Evolutionary conservation across 1,284 basidiomycete species (phyloP).

Genomic region (Peniophora sp.): DNA sequence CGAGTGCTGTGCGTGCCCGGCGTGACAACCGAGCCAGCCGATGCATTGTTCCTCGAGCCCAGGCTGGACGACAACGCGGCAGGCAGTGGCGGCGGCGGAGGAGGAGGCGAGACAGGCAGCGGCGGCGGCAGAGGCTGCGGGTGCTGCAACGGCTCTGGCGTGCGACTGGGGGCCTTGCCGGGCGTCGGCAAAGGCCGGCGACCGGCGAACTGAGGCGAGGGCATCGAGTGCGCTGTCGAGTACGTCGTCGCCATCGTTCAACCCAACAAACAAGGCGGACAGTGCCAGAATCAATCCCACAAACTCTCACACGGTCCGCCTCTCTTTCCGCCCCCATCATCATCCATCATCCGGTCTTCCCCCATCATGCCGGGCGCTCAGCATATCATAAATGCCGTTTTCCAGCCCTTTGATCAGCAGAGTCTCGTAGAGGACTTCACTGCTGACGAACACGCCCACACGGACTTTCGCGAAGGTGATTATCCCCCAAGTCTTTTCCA

Average conservation of each 20-base stretch:
- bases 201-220: not conserved
- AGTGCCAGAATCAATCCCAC: too few species aligned
- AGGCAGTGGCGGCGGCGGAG: constrained; percentile 4
- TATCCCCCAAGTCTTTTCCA: not conserved
- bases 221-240: constrained; percentile 3
- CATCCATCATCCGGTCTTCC: too few species aligned
- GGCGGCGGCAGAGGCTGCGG: constrained; percentile 8
- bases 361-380: too few species aligned
- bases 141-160: constrained; percentile 11
- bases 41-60: not conserved
- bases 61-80: not conserved
- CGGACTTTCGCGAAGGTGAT: not conserved
- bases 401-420: not conserved
- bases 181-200: constrained; percentile 13
- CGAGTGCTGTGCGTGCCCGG: not conserved
- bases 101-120: constrained; percentile 3
- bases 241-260: not conserved
- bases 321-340: too few species aligned
- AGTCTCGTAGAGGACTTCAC: not conserved
- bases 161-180: constrained; percentile 8
- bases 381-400: not conserved
- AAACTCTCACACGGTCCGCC: too few species aligned
- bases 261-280: not conserved
- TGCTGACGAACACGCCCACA: not conserved
- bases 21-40: not conserved